phyloP scores from a whole-genome alignment of 2,329 filamentous ascomycete species.

The Monosporascus ibericus region DNA sequence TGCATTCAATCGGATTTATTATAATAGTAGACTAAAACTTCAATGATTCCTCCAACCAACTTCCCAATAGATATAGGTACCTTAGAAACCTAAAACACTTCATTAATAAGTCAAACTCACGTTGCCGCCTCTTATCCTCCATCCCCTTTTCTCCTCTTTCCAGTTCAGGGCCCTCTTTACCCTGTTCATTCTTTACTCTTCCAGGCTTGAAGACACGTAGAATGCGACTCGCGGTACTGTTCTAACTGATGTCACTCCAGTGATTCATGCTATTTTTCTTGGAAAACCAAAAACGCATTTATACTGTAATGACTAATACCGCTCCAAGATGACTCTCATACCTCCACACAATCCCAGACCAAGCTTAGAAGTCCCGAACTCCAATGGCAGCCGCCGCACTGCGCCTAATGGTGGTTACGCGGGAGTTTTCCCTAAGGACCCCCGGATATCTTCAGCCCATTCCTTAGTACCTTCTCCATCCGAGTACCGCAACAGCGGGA shows the following conservation, averaged over 20 bases:
- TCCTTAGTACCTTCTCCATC: constrained; percentile 27
- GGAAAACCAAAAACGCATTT: not conserved
- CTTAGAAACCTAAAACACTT: no score
- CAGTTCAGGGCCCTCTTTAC: not conserved
- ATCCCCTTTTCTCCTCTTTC: not conserved
- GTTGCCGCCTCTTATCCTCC: no score
- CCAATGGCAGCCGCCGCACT: not conserved
- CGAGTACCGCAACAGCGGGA: constrained; percentile 24
- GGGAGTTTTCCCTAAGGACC: constrained; percentile 27
- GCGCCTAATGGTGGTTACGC: constrained; percentile 11
- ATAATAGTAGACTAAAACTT: no score
- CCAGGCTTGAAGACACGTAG: not conserved
- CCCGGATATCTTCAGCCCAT: constrained; percentile 42
- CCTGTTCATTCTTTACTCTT: not conserved
- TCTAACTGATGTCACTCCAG: not conserved
- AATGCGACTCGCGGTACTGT: not conserved
- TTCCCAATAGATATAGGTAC: no score
- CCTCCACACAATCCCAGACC: not conserved
- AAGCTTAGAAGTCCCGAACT: constrained; percentile 3
- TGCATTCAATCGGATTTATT: no score
- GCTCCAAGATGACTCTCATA: not conserved
- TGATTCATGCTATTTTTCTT: not conserved
- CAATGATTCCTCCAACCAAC: no score
- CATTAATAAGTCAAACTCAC: no score
- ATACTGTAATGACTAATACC: not conserved